Conservation (phyloP, 2,329 filamentous ascomycete genomes). For the Parastagonospora nodorum region DNA sequence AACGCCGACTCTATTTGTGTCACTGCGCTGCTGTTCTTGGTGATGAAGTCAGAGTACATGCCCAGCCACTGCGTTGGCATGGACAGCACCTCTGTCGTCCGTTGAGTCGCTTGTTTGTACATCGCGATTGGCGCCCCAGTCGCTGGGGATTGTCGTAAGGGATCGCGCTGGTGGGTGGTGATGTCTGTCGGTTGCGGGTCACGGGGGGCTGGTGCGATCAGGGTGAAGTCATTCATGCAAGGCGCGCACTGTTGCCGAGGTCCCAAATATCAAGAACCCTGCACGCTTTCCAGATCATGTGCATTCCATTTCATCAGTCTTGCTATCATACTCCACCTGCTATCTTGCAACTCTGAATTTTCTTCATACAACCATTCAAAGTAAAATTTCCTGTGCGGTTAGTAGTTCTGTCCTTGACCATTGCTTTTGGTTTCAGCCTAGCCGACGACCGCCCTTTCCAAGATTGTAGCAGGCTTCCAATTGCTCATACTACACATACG, state of each 20-base stretch:
- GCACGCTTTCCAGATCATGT: conserved; percentile 12
- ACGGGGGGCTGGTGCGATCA: conserved; percentile 32
- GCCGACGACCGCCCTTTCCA: too few species aligned
- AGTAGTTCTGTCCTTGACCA: too few species aligned
- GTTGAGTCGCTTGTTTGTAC: conserved; percentile 47
- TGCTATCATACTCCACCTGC: background rate
- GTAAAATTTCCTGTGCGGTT: too few species aligned
- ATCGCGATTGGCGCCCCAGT: conserved; percentile 32
- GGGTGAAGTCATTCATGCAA: conserved; percentile 34
- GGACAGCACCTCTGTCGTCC: conserved; percentile 56
- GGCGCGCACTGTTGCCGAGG: conserved; percentile 37
- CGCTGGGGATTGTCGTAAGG: conserved; percentile 9
- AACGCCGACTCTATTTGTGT: conserved; percentile 94
- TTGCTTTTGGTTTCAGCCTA: too few species aligned
- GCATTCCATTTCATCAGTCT: background rate
- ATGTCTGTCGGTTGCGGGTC: conserved; percentile 12
- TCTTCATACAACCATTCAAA: too few species aligned
- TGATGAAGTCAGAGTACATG: conserved; percentile 87
- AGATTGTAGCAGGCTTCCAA: too few species aligned
- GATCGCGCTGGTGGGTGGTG: conserved; percentile 20
- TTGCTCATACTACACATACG: too few species aligned
- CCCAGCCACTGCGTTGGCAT: conserved; percentile 69
- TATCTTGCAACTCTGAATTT: background rate
- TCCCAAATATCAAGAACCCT: conserved; percentile 12
- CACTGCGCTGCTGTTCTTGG: conserved; percentile 90